These are phyloP conservation scores for Heliocybe sulcata DNA, from an alignment of 1,284 basidiomycete species.

Conservation along the genomic window DNA sequence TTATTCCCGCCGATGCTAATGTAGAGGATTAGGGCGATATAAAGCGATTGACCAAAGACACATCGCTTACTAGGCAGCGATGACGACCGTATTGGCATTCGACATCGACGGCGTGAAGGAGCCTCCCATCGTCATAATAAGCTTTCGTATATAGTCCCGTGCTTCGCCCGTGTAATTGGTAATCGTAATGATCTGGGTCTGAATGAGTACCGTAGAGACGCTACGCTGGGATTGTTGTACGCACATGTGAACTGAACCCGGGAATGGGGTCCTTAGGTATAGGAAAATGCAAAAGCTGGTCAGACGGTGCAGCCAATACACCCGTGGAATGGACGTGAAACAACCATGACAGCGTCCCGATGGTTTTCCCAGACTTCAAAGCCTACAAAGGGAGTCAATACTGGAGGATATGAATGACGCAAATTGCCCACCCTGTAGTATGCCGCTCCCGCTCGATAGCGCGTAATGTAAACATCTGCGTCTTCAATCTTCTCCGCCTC, in stretches of 20 bases:
- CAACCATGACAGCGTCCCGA: slow-evolving; percentile 79
- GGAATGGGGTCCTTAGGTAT: slow-evolving; percentile 33
- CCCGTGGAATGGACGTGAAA: slow-evolving; percentile 69
- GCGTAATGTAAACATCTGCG: slow-evolving; percentile 65
- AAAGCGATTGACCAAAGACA: not conserved
- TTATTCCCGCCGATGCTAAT: slow-evolving; percentile 65
- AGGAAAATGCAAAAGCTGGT: slow-evolving; percentile 57
- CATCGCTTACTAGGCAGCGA: slow-evolving; percentile 73
- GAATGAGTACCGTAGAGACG: not conserved
- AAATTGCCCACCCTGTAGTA: slow-evolving; percentile 51
- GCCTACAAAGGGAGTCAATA: slow-evolving; percentile 34
- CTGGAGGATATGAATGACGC: slow-evolving; percentile 5
- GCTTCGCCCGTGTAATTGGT: slow-evolving; percentile 85
- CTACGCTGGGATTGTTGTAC: slow-evolving; percentile 9
- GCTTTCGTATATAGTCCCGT: slow-evolving; percentile 79
- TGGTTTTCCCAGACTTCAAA: slow-evolving; percentile 46
- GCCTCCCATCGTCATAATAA: slow-evolving; percentile 74
- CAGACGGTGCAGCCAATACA: slow-evolving; percentile 55
- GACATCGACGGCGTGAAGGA: slow-evolving; percentile 78
- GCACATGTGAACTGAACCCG: slow-evolving; percentile 30
- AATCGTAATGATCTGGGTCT: slow-evolving; percentile 62
- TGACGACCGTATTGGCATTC: slow-evolving; percentile 65
- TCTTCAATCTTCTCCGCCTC: slow-evolving; percentile 35
- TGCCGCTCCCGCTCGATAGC: slow-evolving; percentile 57
- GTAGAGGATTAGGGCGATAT: not conserved